Evolutionary conservation across 345 rosid genomes (phyloP), one percentile per base, ranked within the genome.

Genomic region (Camelina hispida): DNA sequence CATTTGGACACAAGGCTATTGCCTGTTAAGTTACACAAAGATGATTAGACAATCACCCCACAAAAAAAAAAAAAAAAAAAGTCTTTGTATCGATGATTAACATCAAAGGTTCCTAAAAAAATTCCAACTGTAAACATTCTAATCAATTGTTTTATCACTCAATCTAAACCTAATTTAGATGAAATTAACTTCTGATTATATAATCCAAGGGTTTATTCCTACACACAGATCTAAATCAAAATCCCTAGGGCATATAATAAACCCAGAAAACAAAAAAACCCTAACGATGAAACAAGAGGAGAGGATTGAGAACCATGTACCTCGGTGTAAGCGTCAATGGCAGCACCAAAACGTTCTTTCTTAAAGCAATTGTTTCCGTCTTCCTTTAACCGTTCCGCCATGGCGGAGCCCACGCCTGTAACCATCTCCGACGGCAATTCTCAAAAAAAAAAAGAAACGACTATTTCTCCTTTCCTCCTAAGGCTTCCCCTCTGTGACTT

Each of bases 301-400:
- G 5, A 18, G 6, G 17, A 50, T 52, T 17, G 37, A 22, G 23
- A 23, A 13, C 4, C 22, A 32, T 17, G 40, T 30, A 93, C 98
- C 93, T 85, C 95, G 2, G 96, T 93, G 22, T 90, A 93, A 17
- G 98, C 98, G 60, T 94, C 98, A 25, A 94, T 88, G 51, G 98
- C 98, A 5, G 97, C 98, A 15, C 89, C 95, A 38, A 85, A 88
- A 17, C 96, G 94, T 28, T 74, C 79, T 65, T 83, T 88, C 52
- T 62, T 76, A 71, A 82, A 94, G 81, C 76, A 91, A 43, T 17
- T 48, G 66, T 94, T 94, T 17, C 95, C 97, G 62, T 91, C 81
- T 61, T 65, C 82, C 74, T 74, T 87, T 62, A 91, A 77, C 35
- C 62, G 76, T 80, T 93, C 97, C 43, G 78, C 82, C 56, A 80